Base-by-base conservation (phyloP, 208 protist genomes). In the Naegleria gruberi region DNA sequence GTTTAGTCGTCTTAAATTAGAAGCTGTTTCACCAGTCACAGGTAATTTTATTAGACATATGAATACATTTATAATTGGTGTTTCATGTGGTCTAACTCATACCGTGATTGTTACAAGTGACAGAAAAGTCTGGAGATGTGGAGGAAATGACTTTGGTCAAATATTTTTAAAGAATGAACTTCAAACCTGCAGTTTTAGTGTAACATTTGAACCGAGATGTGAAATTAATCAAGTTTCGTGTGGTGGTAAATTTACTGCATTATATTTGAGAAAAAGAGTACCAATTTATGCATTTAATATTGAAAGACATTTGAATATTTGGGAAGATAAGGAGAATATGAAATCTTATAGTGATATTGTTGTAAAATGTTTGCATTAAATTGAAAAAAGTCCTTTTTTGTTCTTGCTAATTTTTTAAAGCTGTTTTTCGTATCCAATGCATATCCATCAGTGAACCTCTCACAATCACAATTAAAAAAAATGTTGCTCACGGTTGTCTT, bases 121-220 rank as follows among this genome's bases (percentile, higher is more conserved):
- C 8, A 19, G 65, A 77, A 77, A 77, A n/a, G 65, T 77, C 6
- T 77, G 65, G 65, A 77, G 65, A 77, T 77, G 65, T 65, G 65
- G 65, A 77, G 65, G 65, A 77, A 77, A 77, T 37, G 65, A 77
- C 34, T 77, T 77, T 77, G 65, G 65, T 37, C 65, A 77, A 77
- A 77, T 77, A 37, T 77, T 77, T 37, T n/a, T 77, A 37, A 12
- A 19, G 0, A 77, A 77, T 77, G 65, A 77, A 37, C 30, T 77
- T 8, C 65, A 77, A 37, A 77, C 65, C 26, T 77, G 65, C 30
- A 77, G 65, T 77, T 77, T 37, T 77, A 19, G 65, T 77, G 30
- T 77, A 6, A 26, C 34, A 37, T 77, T 77, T 77, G 65, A 77
- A 77, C 30, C 65, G 19, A 19, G 30, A 77, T 77, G 65, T 77